Conservation (phyloP, 257 asterid species). For the Penstemon newberryi region DNA sequence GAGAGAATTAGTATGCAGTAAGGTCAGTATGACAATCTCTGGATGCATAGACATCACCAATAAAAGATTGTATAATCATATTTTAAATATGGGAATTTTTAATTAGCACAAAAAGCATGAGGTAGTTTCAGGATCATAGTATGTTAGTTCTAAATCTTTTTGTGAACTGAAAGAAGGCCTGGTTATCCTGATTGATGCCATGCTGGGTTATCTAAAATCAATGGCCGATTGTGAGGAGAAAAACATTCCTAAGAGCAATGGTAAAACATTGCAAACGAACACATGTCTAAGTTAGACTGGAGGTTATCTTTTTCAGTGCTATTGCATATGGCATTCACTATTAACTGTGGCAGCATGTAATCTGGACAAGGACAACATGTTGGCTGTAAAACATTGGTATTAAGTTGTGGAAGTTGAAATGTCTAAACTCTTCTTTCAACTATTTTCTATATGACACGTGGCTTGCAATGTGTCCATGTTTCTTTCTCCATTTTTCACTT, state of each 20-base stretch:
- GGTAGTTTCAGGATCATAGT: conserved; percentile 16
- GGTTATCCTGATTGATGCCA: conserved; percentile 13
- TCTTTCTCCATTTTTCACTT: too few species aligned
- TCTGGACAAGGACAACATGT: neutral
- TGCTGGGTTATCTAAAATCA: conserved; percentile 1
- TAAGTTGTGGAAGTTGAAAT: conserved; percentile 9
- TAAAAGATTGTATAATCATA: neutral
- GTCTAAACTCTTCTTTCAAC: neutral
- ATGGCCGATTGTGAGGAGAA: neutral
- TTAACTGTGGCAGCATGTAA: neutral
- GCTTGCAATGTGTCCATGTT: too few species aligned
- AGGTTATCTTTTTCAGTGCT: conserved; percentile 1
- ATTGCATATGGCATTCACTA: conserved; percentile 1
- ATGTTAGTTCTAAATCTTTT: conserved; percentile 3
- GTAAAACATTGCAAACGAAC: neutral
- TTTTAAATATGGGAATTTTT: neutral
- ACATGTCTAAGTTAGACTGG: neutral
- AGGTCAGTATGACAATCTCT: conserved; percentile 57
- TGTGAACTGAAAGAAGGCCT: conserved; percentile 20
- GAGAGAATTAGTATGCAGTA: conserved; percentile 81
- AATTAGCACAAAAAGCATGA: conserved; percentile 11
- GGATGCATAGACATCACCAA: conserved; percentile 11
- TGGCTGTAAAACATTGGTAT: conserved; percentile 9
- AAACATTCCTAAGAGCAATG: neutral
- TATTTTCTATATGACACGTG: neutral